Evolutionary conservation across 108 stramenopile species (phyloP).

Genomic region (Discostella stelligeroides): DNA sequence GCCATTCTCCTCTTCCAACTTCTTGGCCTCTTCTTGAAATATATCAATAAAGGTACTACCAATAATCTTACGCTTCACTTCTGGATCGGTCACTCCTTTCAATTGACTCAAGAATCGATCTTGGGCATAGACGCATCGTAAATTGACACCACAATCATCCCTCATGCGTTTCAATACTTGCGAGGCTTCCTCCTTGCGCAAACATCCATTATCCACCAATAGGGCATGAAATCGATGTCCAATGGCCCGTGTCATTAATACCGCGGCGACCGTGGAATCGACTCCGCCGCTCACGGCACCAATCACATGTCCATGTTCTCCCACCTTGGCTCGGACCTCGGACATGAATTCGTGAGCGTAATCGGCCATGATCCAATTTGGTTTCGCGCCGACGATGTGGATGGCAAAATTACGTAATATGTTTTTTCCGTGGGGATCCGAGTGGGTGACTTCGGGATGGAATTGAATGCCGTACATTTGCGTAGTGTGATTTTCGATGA

Average conservation of each 20-base stretch:
- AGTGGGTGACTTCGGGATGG: constrained; percentile 99
- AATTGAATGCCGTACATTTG: constrained; percentile 97
- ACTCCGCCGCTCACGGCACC: constrained; percentile 99
- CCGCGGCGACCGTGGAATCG: constrained; percentile 98
- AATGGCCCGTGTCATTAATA: constrained; percentile 95
- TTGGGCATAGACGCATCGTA: constrained; percentile 91
- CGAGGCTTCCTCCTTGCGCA: constrained; percentile 94
- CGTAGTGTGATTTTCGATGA: constrained; percentile 83
- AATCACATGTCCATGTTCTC: constrained; percentile 92
- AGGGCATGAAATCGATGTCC: constrained; percentile 98
- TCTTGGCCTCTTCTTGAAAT: too few relatives aligned
- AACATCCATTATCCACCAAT: constrained; percentile 97
- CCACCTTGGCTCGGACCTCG: constrained; percentile 87
- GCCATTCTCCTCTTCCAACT: too few relatives aligned
- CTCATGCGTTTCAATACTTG: constrained; percentile 86
- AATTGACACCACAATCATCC: constrained; percentile 92
- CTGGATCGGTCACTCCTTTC: constrained; percentile 94
- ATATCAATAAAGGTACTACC: too few relatives aligned
- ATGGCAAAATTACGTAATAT: constrained; percentile 93
- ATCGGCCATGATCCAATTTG: constrained; percentile 97
- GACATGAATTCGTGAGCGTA: constrained; percentile 96
- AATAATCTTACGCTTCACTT: constrained; percentile 97
- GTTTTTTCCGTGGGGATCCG: constrained; percentile 79
- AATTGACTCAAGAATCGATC: constrained; percentile 90
- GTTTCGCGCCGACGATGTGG: constrained; percentile 82